Evolutionary conservation across 257 asterid species (phyloP).

Genomic region (Gardenia jasminoides): DNA sequence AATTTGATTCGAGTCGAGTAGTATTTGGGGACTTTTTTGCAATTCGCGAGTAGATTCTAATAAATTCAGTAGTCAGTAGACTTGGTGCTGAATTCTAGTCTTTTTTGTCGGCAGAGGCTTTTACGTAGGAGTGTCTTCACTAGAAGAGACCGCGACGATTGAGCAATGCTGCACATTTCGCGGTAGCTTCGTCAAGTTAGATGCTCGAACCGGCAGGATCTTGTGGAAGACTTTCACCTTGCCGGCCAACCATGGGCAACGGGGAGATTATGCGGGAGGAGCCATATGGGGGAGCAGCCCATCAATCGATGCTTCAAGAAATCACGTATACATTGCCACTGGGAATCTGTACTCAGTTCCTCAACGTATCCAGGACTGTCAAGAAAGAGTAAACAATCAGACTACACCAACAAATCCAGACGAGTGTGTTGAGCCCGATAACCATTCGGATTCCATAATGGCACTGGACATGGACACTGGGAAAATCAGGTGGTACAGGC

Average conservation of each 20-base stretch:
- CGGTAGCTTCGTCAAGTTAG: slow-evolving; percentile 49
- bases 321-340: slow-evolving; percentile 47
- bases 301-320: slow-evolving; percentile 35
- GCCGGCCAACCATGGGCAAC: slow-evolving; percentile 34
- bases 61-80: no score
- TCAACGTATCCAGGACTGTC: slow-evolving; percentile 33
- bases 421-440: slow-evolving; percentile 37
- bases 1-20: no score
- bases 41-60: background rate
- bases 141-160: slow-evolving; percentile 28
- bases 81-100: background rate
- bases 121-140: slow-evolving; percentile 50
- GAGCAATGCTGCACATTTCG: slow-evolving; percentile 51
- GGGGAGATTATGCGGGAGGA: slow-evolving; percentile 44
- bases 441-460: slow-evolving; percentile 45
- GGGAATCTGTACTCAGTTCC: slow-evolving; percentile 58
- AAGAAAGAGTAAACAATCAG: slow-evolving; percentile 37
- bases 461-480: slow-evolving; percentile 43
- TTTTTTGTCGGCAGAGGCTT: slow-evolving; percentile 17
- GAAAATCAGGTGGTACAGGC: slow-evolving; percentile 42
- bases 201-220: slow-evolving; percentile 36
- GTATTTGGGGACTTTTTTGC: background rate
- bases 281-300: slow-evolving; percentile 67
- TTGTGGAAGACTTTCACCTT: slow-evolving; percentile 46
- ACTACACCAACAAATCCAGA: slow-evolving; percentile 28